Evolutionary conservation across 352 stramenopile genomes (phyloP).

Genomic region (Aphanomyces stellatus): DNA sequence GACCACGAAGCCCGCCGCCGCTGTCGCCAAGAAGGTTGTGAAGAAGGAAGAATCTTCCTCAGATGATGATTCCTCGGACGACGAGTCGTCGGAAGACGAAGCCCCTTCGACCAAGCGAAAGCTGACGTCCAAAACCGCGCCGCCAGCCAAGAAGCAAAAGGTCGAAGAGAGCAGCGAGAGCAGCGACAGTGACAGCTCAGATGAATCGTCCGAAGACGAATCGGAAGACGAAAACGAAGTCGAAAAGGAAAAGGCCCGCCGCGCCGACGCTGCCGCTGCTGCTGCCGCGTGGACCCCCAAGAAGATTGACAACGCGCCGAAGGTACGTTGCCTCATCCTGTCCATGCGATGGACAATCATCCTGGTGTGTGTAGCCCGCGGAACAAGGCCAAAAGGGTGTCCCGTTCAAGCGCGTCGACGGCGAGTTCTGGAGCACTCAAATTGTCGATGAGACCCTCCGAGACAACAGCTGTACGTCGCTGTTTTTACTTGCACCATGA

Average conservation of each 20-base stretch:
- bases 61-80: slow-evolving; percentile 25
- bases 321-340: neutral
- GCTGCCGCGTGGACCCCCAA: slow-evolving; percentile 87
- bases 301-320: slow-evolving; percentile 60
- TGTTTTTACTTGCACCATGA: too few species aligned
- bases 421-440: slow-evolving; percentile 90
- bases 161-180: slow-evolving; percentile 28
- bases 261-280: slow-evolving; percentile 72
- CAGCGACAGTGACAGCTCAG: slow-evolving; percentile 39
- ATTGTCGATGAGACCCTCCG: slow-evolving; percentile 91
- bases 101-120: slow-evolving; percentile 23
- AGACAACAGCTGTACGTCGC: slow-evolving; percentile 94
- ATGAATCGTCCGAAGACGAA: slow-evolving; percentile 36
- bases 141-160: slow-evolving; percentile 47
- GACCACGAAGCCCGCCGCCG: neutral
- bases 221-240: slow-evolving; percentile 44
- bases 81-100: slow-evolving; percentile 23
- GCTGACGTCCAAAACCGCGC: slow-evolving; percentile 24
- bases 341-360: slow-evolving; percentile 25
- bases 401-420: slow-evolving; percentile 97
- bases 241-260: slow-evolving; percentile 71
- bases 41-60: slow-evolving; percentile 25
- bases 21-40: slow-evolving; percentile 19
- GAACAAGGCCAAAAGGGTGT: slow-evolving; percentile 74
- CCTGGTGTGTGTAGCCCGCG: slow-evolving; percentile 21